Percentiles rank a stretch among this genome's conserved stretches.
These are phyloP conservation scores for Lolium rigidum DNA, from an alignment of 176 grass and related monocot genomes.

Conservation along the genomic window DNA sequence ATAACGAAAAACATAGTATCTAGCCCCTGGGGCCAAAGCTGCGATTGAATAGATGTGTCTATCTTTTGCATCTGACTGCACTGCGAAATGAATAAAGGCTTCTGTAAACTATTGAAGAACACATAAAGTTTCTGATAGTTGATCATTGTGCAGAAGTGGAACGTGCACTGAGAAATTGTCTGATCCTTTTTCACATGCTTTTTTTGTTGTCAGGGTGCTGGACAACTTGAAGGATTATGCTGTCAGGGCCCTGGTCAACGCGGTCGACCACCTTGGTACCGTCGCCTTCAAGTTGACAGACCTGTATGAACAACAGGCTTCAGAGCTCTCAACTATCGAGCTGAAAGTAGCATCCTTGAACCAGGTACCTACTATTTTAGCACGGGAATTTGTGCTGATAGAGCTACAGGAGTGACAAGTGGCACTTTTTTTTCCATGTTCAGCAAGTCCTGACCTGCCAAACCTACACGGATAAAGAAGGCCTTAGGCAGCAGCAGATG, in stretches of 20 bases:
- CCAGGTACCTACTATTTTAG: constrained; percentile 61
- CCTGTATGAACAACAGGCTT: constrained; percentile 57
- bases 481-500: constrained; percentile 82
- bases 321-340: constrained; percentile 71
- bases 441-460: constrained; percentile 83
- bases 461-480: constrained; percentile 96
- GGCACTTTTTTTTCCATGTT: constrained; percentile 38
- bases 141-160: background rate
- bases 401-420: background rate
- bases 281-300: constrained; percentile 93
- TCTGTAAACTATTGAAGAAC: background rate
- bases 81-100: background rate
- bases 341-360: constrained; percentile 76
- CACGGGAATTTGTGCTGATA: background rate
- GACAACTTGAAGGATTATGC: constrained; percentile 98
- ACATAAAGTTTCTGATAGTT: constrained; percentile 27
- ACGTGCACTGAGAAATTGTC: constrained; percentile 6
- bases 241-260: constrained; percentile 93
- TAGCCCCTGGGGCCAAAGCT: background rate
- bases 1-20: too few species aligned
- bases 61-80: constrained; percentile 25
- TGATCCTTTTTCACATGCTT: constrained; percentile 29
- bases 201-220: constrained; percentile 70
- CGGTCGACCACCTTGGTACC: constrained; percentile 92
- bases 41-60: background rate